Percentiles rank a stretch among this genome's conserved stretches.
phyloP scores from a whole-genome alignment of 2,329 filamentous ascomycete species.

The Pestalotiopsis sp. region DNA sequence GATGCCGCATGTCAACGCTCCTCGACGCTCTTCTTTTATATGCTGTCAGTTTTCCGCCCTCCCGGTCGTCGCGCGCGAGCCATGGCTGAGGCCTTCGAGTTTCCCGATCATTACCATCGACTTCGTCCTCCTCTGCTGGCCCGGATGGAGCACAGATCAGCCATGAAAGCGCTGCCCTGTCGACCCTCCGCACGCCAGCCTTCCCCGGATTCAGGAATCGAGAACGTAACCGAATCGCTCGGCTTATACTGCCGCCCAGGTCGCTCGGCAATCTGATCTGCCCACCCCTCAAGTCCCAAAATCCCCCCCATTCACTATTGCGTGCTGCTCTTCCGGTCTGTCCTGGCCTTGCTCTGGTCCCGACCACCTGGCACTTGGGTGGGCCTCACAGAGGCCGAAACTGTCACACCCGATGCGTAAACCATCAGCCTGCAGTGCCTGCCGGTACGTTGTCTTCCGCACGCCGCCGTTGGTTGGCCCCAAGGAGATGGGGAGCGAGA shows the following conservation, averaged over 20 bases:
- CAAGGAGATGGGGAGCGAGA: background rate
- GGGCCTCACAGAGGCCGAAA: background rate
- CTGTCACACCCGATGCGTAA: conserved; percentile 12
- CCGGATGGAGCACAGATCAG: background rate
- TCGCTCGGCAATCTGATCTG: background rate
- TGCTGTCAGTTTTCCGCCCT: conserved; percentile 10
- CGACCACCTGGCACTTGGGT: background rate
- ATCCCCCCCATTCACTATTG: background rate
- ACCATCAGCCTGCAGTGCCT: conserved; percentile 15
- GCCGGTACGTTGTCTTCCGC: conserved; percentile 11
- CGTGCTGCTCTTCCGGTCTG: background rate
- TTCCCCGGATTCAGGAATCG: conserved; percentile 6
- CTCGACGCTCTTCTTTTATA: background rate
- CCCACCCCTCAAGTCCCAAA: background rate
- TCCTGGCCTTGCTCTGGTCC: background rate
- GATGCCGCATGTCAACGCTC: background rate
- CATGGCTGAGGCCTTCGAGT: conserved; percentile 2
- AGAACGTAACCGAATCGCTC: background rate
- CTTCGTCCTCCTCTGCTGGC: background rate
- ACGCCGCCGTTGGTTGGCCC: background rate
- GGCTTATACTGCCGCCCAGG: background rate
- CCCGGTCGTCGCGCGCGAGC: background rate
- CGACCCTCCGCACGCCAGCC: background rate
- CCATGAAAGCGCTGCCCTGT: background rate
- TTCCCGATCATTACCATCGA: background rate